These are phyloP conservation scores for Gastrolobium villosum DNA, from an alignment of 306 rosid genomes.

Conservation along the genomic window DNA sequence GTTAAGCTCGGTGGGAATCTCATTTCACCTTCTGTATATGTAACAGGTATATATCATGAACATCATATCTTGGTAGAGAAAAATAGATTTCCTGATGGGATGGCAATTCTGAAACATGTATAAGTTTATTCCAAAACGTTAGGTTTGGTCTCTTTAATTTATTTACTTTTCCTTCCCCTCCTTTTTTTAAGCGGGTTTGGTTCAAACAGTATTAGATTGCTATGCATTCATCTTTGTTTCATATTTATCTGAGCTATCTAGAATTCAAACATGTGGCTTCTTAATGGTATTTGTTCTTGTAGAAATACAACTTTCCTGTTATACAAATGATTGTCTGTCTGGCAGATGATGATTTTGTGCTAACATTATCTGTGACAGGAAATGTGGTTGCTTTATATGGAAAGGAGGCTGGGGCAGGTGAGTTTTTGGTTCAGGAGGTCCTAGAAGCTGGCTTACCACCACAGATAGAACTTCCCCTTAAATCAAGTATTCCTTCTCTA, in stretches of 20 bases:
- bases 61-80: conserved; percentile 1
- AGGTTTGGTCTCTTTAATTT: conserved; percentile 31
- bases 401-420: conserved; percentile 77
- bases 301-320: conserved; percentile 29
- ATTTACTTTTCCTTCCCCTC: not conserved
- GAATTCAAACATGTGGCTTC: conserved; percentile 37
- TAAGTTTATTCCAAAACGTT: conserved; percentile 14
- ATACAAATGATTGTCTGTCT: conserved; percentile 20
- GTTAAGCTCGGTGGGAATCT: conserved; percentile 78
- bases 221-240: conserved; percentile 37
- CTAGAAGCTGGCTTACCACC: conserved; percentile 97
- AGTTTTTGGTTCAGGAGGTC: conserved; percentile 80
- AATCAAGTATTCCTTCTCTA: conserved; percentile 62
- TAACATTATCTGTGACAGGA: conserved; percentile 61
- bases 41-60: conserved; percentile 71
- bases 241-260: conserved; percentile 35
- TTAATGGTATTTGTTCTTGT: conserved; percentile 8
- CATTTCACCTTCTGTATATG: conserved; percentile 76
- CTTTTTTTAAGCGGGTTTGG: conserved; percentile 7
- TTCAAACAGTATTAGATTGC: conserved; percentile 23
- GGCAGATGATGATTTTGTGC: conserved; percentile 42
- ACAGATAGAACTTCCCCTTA: conserved; percentile 77
- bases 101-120: conserved; percentile 26
- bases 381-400: conserved; percentile 83
- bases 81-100: conserved; percentile 36